Percentiles rank a stretch among this genome's conserved stretches.
Evolutionary conservation across 257 asterid species (phyloP).

Genomic region (Forsythia viridissima): DNA sequence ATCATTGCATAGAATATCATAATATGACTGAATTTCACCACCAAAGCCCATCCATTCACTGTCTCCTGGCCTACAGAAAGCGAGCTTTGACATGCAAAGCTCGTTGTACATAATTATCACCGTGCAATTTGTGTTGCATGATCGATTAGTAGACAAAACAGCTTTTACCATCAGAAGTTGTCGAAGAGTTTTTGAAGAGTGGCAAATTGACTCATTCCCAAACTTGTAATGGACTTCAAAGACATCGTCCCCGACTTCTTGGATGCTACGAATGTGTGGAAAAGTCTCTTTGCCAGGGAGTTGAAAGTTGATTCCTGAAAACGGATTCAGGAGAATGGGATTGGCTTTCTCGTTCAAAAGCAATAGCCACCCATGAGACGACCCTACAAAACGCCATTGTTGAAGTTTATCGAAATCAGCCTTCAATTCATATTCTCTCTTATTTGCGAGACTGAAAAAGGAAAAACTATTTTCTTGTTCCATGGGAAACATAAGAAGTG

Average conservation of each 20-base stretch:
- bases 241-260: background rate
- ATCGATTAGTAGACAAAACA: slow-evolving; percentile 1
- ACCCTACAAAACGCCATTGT: slow-evolving; percentile 6
- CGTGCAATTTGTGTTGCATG: background rate
- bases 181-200: background rate
- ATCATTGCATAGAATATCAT: background rate
- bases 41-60: slow-evolving; percentile 2
- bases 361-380: slow-evolving; percentile 23
- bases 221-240: no score
- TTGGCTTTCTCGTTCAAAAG: slow-evolving; percentile 6
- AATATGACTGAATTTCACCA: slow-evolving; percentile 10
- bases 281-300: slow-evolving; percentile 10
- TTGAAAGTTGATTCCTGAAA: background rate
- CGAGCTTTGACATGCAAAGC: background rate
- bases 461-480: background rate
- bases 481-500: background rate
- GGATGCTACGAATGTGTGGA: background rate
- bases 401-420: background rate
- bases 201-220: background rate
- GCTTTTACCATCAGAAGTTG: background rate
- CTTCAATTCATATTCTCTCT: background rate
- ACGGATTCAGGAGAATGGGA: background rate
- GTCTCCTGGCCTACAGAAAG: background rate
- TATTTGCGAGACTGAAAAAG: background rate
- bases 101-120: background rate